Conservation (phyloP, 331 rosid genomes). For the Acacia pycnantha region DNA sequence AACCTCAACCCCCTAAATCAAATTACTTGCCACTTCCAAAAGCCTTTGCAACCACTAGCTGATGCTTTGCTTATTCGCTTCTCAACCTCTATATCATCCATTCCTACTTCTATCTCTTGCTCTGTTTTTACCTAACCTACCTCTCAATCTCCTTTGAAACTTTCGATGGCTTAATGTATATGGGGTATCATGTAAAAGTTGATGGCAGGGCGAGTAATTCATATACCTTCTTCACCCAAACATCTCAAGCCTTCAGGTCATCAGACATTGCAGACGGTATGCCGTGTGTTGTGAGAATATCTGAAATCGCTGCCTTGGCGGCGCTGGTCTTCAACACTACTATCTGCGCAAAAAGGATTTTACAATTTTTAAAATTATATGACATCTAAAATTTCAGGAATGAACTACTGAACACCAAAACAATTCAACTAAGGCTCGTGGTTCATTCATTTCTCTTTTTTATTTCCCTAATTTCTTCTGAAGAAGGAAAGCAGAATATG, state of each 20-base stretch:
- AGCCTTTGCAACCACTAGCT: background rate
- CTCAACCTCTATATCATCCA: too few relatives aligned
- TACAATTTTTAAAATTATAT: conserved; percentile 11
- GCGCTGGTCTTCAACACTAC: conserved; percentile 57
- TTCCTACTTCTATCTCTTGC: background rate
- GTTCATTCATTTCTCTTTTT: too few relatives aligned
- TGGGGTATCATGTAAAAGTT: background rate
- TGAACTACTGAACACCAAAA: background rate
- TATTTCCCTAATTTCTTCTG: too few relatives aligned
- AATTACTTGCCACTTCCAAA: background rate
- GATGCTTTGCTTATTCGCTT: too few relatives aligned
- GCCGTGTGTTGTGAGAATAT: conserved; percentile 68
- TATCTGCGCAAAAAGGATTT: conserved; percentile 38
- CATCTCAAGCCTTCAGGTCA: conserved; percentile 40
- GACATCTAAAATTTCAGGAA: background rate
- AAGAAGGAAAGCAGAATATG: background rate
- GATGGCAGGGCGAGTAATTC: background rate
- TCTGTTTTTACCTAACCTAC: background rate
- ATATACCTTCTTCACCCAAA: background rate
- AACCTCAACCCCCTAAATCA: conserved; percentile 1
- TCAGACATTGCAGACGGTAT: conserved; percentile 72
- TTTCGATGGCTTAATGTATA: background rate
- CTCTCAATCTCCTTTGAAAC: background rate
- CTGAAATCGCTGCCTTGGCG: conserved; percentile 63
- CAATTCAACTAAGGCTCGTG: background rate